Percentiles rank a stretch among this genome's conserved stretches.
These are phyloP conservation scores for Obelidium mucronatum DNA, from an alignment of 192 early-diverging fungal species.

Conservation along the genomic window DNA sequence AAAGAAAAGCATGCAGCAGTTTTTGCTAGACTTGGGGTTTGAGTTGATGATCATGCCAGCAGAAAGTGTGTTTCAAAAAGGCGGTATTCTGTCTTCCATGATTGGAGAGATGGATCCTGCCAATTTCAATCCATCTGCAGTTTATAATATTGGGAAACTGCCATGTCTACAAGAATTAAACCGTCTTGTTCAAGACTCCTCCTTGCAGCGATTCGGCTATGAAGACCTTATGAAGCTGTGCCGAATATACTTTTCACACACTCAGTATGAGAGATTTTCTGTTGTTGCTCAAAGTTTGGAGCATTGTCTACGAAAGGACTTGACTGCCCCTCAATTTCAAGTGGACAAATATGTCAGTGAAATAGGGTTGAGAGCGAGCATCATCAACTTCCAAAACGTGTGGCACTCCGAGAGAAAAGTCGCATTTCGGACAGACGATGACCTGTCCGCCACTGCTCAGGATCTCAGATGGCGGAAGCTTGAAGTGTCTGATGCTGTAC, in stretches of 20 bases:
- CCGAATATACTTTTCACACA: constrained; percentile 33
- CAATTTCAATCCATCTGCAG: constrained; percentile 8
- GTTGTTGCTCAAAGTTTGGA: constrained; percentile 42
- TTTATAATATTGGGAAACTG: constrained; percentile 32
- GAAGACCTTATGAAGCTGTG: constrained; percentile 40
- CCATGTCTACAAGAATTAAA: constrained; percentile 34
- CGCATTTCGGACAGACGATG: constrained; percentile 19
- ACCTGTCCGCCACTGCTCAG: background rate
- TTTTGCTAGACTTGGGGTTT: constrained; percentile 47
- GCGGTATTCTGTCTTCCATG: background rate
- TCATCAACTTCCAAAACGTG: constrained; percentile 48
- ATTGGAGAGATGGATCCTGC: constrained; percentile 20
- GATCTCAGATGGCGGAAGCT: constrained; percentile 34
- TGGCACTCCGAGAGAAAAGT: constrained; percentile 48
- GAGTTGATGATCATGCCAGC: constrained; percentile 36
- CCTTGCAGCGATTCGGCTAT: constrained; percentile 27
- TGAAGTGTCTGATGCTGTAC: constrained; percentile 33
- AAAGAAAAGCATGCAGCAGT: background rate
- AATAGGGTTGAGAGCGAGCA: constrained; percentile 36
- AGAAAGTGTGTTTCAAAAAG: constrained; percentile 35
- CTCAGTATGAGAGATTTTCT: constrained; percentile 50
- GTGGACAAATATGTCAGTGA: constrained; percentile 23
- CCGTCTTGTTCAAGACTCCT: constrained; percentile 26
- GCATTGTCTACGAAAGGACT: background rate
- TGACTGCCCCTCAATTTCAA: background rate